Evolutionary conservation across 495 filamentous ascomycete genomes (phyloP), one percentile per base, ranked within the genome.

Genomic region (Neurospora sp.): DNA sequence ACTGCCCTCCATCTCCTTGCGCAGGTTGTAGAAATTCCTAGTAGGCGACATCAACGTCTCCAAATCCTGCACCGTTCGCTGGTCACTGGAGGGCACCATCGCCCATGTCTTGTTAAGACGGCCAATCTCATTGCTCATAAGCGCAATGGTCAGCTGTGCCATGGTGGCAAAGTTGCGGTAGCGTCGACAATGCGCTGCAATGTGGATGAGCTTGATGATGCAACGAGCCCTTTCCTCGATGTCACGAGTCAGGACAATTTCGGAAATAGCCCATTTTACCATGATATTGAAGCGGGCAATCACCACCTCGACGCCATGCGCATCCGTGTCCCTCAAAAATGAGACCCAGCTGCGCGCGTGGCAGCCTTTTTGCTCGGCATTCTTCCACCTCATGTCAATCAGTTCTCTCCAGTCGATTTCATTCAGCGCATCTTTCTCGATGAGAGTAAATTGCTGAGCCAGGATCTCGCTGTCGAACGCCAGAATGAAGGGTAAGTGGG

Each of bases 381-480:
- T 90, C 71, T 88, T 92, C 94, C 94, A 98, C 72, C 89, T 89
- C 87, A 99, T 92, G 40, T 98, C 93, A 70, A 99, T 94, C 68
- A 99, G 85, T 78, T 99, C 96, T 78, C 91, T 94, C 96, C 96
- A 99, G 82, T 98, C 94, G 70, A 99, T 91, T 77, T 98, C 96
- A 75, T 94, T 94, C 68, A 99, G 82, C 0, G 96, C 96, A 77
- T 97, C 94, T 83, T 96, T 96, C 80, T 99, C 96, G 71, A 99
- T 92, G 53, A 99, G 84, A 0, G 94, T 98, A 76, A 98, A 91
- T 80, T 98, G 96, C 80, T 98, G 92, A 8, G 96, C 96, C 45
- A 99, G 86, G 27, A 92, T 84, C 70, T 94, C 91, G 12, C 94
- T 96, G 80, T 96, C 93, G 75, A 96, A 97, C 0, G 94, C 92